phyloP scores from a whole-genome alignment of 352 stramenopile species.

The Pythium oligandrum region DNA sequence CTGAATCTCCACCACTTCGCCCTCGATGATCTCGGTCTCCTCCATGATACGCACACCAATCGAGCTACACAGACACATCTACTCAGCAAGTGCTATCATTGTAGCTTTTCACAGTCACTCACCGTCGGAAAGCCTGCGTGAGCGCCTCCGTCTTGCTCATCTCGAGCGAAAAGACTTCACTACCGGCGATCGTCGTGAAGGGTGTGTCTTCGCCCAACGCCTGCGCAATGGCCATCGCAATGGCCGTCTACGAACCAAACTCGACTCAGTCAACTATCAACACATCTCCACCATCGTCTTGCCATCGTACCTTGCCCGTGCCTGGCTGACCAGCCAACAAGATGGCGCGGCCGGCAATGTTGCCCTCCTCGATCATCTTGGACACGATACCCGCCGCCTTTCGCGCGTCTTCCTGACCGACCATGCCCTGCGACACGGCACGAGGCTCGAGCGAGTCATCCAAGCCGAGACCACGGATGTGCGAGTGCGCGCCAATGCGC shows the following conservation, averaged over 20 bases:
- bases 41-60: conserved; percentile 99
- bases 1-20: conserved; percentile 99
- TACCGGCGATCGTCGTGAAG: conserved; percentile 98
- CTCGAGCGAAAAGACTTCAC: conserved; percentile 98
- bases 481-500: conserved; percentile 98
- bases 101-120: not conserved
- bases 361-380: conserved; percentile 98
- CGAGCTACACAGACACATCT: conserved; percentile 33
- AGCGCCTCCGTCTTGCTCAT: conserved; percentile 99
- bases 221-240: conserved; percentile 98
- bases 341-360: conserved; percentile 96
- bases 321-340: conserved; percentile 95
- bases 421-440: conserved; percentile 94
- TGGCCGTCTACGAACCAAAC: conserved; percentile 83
- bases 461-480: conserved; percentile 97
- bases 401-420: conserved; percentile 92
- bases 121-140: conserved; percentile 95
- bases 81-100: not conserved
- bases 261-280: not conserved
- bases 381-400: conserved; percentile 94
- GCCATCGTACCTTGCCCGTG: conserved; percentile 82
- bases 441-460: conserved; percentile 96
- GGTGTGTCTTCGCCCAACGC: conserved; percentile 97
- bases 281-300: not conserved
- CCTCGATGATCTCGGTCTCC: conserved; percentile 99